Evolutionary conservation across 805 yeast genomes (phyloP), one percentile per base, ranked within the genome.

Genomic region (Priceomyces medius): DNA sequence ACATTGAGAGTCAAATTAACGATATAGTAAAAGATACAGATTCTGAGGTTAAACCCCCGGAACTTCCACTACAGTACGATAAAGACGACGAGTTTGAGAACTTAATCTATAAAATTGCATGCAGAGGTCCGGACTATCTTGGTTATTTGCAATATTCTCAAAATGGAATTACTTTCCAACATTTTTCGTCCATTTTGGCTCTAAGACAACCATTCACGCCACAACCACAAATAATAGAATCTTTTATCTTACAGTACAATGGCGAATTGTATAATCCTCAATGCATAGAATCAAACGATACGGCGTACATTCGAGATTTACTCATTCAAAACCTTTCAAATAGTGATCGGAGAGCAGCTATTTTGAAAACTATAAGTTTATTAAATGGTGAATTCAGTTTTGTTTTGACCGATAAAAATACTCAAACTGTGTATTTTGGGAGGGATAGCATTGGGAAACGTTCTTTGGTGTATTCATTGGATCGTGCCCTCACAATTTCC

Each of bases 371-470:
- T 0, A 55, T 88, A 2, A 55, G 63, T 6, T 39, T 37, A 2
- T 50, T 88, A 14, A 73, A 77, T 21, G 99, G 99, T 2, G 99
- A 91, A 55, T 93, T 83, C 68, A 93, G 99, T 0, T 80, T 67
- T 59, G 60, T 72, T 50, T 59, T 82, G 13, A 56, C 69, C 20
- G 88, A 85, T 53, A 50, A 50, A n/a, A 13, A 46, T 1, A 46
- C 56, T 1, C 46, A 64, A 0, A 58, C 44, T 21, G 49, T 88
- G 0, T 85, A 78, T 66, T 93, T 89, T 65, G 97, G 95, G 0
- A 77, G 96, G 49, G 99, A 93, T 58, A 52, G 69, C 1, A 66
- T 88, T 20, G 99, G 99, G 0, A 83, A 84, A 53, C 73, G 96
- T 47, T 84, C 96, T 17, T 68, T 93, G 28, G 65, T 83, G 7